Evolutionary conservation across 495 filamentous ascomycete species (phyloP).

Genomic region (Aspergillus baeticus): DNA sequence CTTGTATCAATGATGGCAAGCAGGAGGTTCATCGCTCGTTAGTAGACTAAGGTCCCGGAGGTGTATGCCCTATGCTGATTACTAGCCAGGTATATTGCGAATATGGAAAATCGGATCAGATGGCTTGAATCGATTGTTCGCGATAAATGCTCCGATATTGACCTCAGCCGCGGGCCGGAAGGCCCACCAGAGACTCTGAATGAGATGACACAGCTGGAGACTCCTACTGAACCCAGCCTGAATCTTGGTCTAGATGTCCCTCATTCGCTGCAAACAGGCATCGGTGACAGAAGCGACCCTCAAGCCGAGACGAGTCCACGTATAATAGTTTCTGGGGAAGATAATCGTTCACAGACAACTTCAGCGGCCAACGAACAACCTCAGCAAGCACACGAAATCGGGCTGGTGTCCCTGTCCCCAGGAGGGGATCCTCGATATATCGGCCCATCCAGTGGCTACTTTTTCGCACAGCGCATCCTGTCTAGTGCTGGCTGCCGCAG

Average conservation of each 20-base stretch:
- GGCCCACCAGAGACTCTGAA: background rate
- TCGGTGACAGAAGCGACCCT: background rate
- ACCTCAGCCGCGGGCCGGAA: constrained; percentile 25
- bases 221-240: background rate
- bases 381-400: constrained; percentile 38
- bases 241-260: background rate
- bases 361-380: constrained; percentile 3
- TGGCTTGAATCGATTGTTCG: constrained; percentile 43
- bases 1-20: constrained; percentile 44
- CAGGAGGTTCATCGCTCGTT: constrained; percentile 39
- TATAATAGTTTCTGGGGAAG: background rate
- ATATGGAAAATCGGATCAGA: constrained; percentile 37
- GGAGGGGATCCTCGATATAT: constrained; percentile 39
- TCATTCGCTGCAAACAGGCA: background rate
- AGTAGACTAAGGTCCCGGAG: constrained; percentile 3
- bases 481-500: constrained; percentile 31
- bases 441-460: constrained; percentile 42
- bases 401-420: constrained; percentile 35
- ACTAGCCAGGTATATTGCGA: constrained; percentile 34
- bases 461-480: constrained; percentile 43
- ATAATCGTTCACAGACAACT: background rate
- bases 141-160: constrained; percentile 30
- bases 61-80: background rate
- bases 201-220: constrained; percentile 6
- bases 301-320: background rate